Percentiles rank a stretch among this genome's conserved stretches.
Conservation (phyloP, 345 rosid genomes). For the Aquilaria malaccensis region DNA sequence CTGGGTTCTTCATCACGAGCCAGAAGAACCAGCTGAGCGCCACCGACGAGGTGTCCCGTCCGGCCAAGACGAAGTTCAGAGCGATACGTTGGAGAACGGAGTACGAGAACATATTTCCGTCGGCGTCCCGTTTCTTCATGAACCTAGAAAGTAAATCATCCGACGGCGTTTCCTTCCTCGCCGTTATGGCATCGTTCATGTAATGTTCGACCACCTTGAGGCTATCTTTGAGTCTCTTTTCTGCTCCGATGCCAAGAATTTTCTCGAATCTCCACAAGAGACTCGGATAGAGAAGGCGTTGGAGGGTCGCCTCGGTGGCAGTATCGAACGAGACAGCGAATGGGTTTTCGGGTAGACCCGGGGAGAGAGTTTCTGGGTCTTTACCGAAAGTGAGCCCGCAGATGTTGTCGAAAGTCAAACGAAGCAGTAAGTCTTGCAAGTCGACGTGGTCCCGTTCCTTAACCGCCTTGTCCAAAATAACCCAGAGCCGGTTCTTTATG, state of each 20-base stretch:
- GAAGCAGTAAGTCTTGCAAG: conserved; percentile 73
- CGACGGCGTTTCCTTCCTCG: conserved; percentile 62
- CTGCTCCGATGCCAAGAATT: conserved; percentile 50
- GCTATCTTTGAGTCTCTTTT: conserved; percentile 44
- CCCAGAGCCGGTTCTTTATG: conserved; percentile 74
- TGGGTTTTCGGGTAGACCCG: conserved; percentile 65
- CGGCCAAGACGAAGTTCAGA: conserved; percentile 83
- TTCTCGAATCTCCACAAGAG: conserved; percentile 65
- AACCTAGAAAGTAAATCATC: conserved; percentile 84
- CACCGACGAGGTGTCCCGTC: conserved; percentile 88
- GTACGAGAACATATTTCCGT: conserved; percentile 50
- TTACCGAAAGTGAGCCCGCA: conserved; percentile 88
- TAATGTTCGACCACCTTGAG: conserved; percentile 53
- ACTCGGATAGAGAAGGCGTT: conserved; percentile 69
- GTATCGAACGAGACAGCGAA: conserved; percentile 70
- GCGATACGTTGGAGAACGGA: conserved; percentile 80
- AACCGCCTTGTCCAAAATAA: conserved; percentile 54
- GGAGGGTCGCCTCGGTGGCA: conserved; percentile 81
- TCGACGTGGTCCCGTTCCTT: conserved; percentile 40
- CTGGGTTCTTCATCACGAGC: conserved; percentile 67
- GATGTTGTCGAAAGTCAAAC: conserved; percentile 88
- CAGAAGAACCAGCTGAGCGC: conserved; percentile 97
- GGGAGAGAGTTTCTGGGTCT: conserved; percentile 74
- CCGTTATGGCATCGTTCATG: conserved; percentile 61
- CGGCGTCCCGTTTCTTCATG: conserved; percentile 62